Evolutionary conservation across 2,329 filamentous ascomycete species (phyloP).

Genomic region (Leptosphaerulina australis): DNA sequence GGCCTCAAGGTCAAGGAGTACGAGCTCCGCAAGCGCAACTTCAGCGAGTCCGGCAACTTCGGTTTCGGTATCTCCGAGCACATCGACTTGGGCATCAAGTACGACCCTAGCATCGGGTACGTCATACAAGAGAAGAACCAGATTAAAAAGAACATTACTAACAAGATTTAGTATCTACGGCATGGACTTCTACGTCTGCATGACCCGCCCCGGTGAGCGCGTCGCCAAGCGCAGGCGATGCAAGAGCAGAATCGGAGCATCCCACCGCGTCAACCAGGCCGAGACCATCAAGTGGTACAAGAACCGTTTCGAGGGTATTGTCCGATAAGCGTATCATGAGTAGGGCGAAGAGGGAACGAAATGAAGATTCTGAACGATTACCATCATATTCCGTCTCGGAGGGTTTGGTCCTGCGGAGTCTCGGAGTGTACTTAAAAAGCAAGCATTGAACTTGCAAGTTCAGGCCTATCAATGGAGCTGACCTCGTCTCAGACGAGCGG

Average conservation of each 20-base stretch:
- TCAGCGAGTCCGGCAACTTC: constrained; percentile 95
- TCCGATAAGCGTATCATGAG: constrained; percentile 74
- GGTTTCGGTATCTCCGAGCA: constrained; percentile 99
- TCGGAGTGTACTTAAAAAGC: constrained; percentile 51
- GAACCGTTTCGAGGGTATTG: constrained; percentile 96
- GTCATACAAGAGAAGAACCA: constrained; percentile 16
- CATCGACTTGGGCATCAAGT: constrained; percentile 99
- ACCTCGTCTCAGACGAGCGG: constrained; percentile 45
- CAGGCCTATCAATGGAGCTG: constrained; percentile 55
- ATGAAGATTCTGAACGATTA: constrained; percentile 44
- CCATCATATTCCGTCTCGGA: constrained; percentile 48
- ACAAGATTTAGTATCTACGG: constrained; percentile 54
- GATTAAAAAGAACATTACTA: constrained; percentile 21
- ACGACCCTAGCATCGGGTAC: constrained; percentile 51
- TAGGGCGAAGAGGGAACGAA: constrained; percentile 34
- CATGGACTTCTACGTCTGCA: constrained; percentile 99
- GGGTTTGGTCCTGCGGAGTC: constrained; percentile 47
- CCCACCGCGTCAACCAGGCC: constrained; percentile 89
- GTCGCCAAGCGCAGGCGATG: constrained; percentile 92
- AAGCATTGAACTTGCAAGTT: constrained; percentile 47
- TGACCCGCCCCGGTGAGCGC: constrained; percentile 98
- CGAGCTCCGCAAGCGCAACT: constrained; percentile 99
- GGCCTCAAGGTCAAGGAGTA: constrained; percentile 99
- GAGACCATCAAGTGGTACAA: constrained; percentile 99
- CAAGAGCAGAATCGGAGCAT: constrained; percentile 83